Base-by-base conservation (phyloP, 768 basidiomycete genomes). In the Lyophyllum decastes region DNA sequence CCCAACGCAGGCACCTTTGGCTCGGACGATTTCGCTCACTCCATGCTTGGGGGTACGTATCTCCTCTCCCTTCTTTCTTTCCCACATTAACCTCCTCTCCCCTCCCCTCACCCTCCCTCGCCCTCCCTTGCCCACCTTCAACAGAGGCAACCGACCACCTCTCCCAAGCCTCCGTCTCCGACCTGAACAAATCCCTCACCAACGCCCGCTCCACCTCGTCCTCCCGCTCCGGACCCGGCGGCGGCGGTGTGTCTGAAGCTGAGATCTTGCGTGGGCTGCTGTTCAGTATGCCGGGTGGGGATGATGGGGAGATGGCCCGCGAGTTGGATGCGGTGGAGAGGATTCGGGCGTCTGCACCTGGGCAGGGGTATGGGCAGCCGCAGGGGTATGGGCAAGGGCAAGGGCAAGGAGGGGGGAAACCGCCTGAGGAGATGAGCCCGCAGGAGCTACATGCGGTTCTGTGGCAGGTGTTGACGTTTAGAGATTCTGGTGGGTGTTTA, bases 381-480 rank as follows among this genome's bases (percentile, higher is more conserved):
- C n/a, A n/a, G n/a, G 14, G 35, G 35, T 0, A 74, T 78, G n/a
- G 74, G 75, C 10, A n/a, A n/a, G n/a, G n/a, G n/a, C n/a, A n/a
- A n/a, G n/a, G n/a, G n/a, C n/a, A n/a, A n/a, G n/a, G n/a, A n/a
- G 86, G 85, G 0, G 89, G 88, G 4, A 89, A 86, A 70, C 75
- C 78, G 14, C 90, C 94, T 0, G 84, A 87, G 59, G 83, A 90
- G 17, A 92, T 98, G 93, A 86, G 75, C 51, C 94, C 95, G 3
- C 92, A 95, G 72, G 93, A 98, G 70, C 63, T 96, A 49, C 92
- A 95, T 69, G 74, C 82, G 1, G 84, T 87, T 2, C 73, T 95
- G 21, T 95, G 94, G 93, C 85, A 92, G 73, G 85, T 96, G 6
- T 70, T 98, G 68, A 86, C 78, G 25, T 95, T 95, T 74, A 80